These are phyloP conservation scores for Cucurbita ficifolia DNA, from an alignment of 306 rosid genomes.

Conservation along the genomic window DNA sequence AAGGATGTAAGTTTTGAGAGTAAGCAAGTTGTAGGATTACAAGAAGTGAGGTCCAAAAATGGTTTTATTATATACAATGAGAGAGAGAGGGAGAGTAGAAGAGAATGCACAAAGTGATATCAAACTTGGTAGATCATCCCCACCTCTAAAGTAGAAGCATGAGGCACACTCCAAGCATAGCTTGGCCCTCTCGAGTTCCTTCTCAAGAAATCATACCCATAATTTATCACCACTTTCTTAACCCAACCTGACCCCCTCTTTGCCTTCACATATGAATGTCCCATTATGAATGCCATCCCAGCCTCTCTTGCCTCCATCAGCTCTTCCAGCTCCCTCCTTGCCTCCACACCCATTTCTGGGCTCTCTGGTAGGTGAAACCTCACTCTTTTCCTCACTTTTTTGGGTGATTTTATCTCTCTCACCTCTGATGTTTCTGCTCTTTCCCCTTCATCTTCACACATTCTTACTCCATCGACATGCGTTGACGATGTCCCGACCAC, in stretches of 20 bases:
- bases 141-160: constrained; percentile 89
- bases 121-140: constrained; percentile 83
- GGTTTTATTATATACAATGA: constrained; percentile 6
- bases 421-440: constrained; percentile 36
- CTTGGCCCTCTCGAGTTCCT: constrained; percentile 86
- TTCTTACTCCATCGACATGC: constrained; percentile 42
- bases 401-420: constrained; percentile 44
- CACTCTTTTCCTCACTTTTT: constrained; percentile 50
- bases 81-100: neutral
- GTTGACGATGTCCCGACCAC: constrained; percentile 82
- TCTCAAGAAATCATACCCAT: constrained; percentile 79
- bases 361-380: constrained; percentile 63
- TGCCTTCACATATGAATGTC: constrained; percentile 85
- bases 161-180: constrained; percentile 74
- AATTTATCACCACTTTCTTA: constrained; percentile 61
- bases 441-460: constrained; percentile 43
- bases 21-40: neutral
- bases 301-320: constrained; percentile 93
- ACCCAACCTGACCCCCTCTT: constrained; percentile 83
- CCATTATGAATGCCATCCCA: constrained; percentile 88
- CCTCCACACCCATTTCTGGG: constrained; percentile 43
- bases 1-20: neutral
- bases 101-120: constrained; percentile 6
- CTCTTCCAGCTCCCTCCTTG: constrained; percentile 57
- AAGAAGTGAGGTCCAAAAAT: neutral